Evolutionary conservation across 768 basidiomycete species (phyloP).

Genomic region (Suillus subalutaceus): DNA sequence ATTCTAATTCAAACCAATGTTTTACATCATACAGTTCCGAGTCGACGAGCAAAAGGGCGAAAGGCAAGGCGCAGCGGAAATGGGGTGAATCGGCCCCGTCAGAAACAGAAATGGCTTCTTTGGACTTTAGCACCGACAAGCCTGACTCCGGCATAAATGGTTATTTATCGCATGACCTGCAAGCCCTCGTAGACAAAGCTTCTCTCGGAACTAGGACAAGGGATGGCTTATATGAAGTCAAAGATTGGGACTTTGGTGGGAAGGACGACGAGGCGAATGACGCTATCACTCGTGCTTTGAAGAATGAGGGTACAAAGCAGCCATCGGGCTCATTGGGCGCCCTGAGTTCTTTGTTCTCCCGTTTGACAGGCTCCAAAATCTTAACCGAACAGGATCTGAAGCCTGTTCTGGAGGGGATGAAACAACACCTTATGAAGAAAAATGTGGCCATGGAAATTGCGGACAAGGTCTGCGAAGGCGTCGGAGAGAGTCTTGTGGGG

Average conservation of each 20-base stretch:
- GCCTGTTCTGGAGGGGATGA: constrained; percentile 92
- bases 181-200: constrained; percentile 64
- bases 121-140: constrained; percentile 83
- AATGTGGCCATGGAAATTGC: constrained; percentile 97
- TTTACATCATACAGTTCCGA: constrained; percentile 57
- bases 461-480: constrained; percentile 91
- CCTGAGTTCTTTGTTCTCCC: constrained; percentile 79
- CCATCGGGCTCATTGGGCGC: constrained; percentile 56
- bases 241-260: constrained; percentile 82
- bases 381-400: constrained; percentile 81
- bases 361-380: constrained; percentile 83
- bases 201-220: constrained; percentile 77
- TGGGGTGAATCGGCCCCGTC: constrained; percentile 87
- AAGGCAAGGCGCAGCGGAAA: constrained; percentile 79
- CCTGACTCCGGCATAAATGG: constrained; percentile 36
- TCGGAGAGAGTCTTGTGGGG: constrained; percentile 88
- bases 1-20: constrained; percentile 3
- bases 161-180: constrained; percentile 49
- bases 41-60: constrained; percentile 60
- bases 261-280: constrained; percentile 30
- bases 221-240: constrained; percentile 76
- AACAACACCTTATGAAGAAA: constrained; percentile 97
- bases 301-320: constrained; percentile 40
- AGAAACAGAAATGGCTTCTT: constrained; percentile 88
- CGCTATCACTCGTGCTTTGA: constrained; percentile 63